Base-by-base conservation (phyloP, 2,329 filamentous ascomycete genomes). In the Bipolaris cookei region DNA sequence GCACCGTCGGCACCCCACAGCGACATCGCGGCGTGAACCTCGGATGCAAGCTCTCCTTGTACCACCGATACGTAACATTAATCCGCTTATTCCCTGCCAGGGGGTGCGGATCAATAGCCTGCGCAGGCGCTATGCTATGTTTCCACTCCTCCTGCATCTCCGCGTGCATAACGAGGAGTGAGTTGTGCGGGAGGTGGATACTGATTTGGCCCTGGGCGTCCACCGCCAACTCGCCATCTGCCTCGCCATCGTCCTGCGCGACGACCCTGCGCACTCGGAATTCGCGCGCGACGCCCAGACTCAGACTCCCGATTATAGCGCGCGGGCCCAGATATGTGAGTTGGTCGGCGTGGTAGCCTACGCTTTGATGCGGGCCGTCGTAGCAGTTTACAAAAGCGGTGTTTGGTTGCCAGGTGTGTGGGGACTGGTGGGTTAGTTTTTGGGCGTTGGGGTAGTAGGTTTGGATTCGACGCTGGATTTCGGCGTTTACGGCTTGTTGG, bases 131-230 rank as follows among this genome's bases (percentile, higher is more conserved):
- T 41, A 99, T 90, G 64, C 86, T 85, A 75, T 99, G 95, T 75
- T 97, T 98, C 92, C 92, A 98, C 71, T 90, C 89, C 72, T 98
- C 94, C 72, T 98, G 94, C 91, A 97, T 98, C 72, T 96, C 92
- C 0, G 94, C 93, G 70, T 98, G 93, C 95, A 99, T 98, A 8
- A 98, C 83, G 0, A 99, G 83, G 0, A 98, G 83, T 0, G 91
- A 96, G 75, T 98, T 98, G 76, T 98, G 95, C 0, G 94, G 94
- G 0, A 98, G 86, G 67, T 97, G 92, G 41, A 98, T 95, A 1
- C 92, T 88, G 56, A 98, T 94, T 72, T 97, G 93, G 3, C 93
- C 94, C 69, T 90, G 86, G 0, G 84, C 82, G 62, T 95, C 89
- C 1, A 84, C 80, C 11, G 71, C 70, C 57, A 38, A 62, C 30